These are phyloP conservation scores for Fusarium heterosporum DNA, from an alignment of 2,329 filamentous ascomycete genomes.

Conservation along the genomic window DNA sequence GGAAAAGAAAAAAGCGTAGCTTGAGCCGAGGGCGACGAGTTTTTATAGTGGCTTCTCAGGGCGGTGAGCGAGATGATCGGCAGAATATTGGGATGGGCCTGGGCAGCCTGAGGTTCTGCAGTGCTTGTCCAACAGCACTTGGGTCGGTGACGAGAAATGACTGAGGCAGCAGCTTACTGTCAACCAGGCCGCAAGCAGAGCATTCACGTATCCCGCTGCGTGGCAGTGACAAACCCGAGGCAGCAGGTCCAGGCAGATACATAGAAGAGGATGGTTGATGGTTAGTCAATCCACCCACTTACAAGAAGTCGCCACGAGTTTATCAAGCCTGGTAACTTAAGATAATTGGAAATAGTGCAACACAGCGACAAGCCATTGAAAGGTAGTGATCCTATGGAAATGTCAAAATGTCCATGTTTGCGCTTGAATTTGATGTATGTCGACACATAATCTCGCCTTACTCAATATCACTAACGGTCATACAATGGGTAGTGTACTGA, in stretches of 20 bases:
- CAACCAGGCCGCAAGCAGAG: neutral
- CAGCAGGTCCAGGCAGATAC: neutral
- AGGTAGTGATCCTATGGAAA: too few species aligned
- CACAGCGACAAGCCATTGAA: neutral
- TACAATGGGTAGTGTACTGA: too few species aligned
- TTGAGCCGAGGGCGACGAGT: constrained; percentile 5
- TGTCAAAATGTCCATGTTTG: too few species aligned
- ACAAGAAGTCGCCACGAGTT: neutral
- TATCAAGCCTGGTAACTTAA: too few species aligned
- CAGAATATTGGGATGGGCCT: constrained; percentile 41
- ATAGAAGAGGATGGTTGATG: neutral
- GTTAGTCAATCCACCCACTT: neutral
- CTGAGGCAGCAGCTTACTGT: constrained; percentile 11
- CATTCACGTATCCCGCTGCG: neutral
- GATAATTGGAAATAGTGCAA: neutral
- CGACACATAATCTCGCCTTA: too few species aligned
- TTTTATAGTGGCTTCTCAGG: constrained; percentile 40
- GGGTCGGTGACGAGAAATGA: constrained; percentile 26
- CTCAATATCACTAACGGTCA: too few species aligned
- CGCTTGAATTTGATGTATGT: too few species aligned
- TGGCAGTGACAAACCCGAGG: neutral
- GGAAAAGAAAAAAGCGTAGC: constrained; percentile 42
- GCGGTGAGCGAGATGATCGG: constrained; percentile 47
- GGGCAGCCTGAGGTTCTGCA: constrained; percentile 14
- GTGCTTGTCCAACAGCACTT: constrained; percentile 1